phyloP scores from a whole-genome alignment of 2,329 filamentous ascomycete species.

The Botrytis porri region DNA sequence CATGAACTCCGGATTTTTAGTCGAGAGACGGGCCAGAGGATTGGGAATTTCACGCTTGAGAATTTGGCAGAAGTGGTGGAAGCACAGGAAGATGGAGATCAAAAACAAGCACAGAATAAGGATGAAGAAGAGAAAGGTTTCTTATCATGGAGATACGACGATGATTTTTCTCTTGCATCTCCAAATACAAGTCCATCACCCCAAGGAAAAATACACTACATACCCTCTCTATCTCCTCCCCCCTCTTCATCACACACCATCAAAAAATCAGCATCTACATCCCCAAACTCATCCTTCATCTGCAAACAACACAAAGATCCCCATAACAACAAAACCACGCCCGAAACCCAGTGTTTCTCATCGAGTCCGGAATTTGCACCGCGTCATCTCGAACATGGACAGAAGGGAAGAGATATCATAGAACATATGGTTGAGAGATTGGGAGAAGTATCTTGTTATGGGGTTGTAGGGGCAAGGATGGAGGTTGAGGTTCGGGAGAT shows the following conservation, averaged over 20 bases:
- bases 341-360: accelerated
- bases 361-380: not conserved
- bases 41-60: not conserved
- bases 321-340: accelerated
- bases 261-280: not conserved
- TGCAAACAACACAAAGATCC: accelerated
- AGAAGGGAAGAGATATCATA: not conserved
- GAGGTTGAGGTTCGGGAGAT: not conserved
- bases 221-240: too few species aligned
- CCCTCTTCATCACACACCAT: not conserved
- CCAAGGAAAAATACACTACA: not conserved
- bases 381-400: not conserved
- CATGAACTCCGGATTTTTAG: not conserved
- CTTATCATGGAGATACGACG: not conserved
- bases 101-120: not conserved
- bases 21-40: not conserved
- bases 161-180: not conserved
- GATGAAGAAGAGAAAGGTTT: not conserved
- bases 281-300: not conserved
- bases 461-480: not conserved
- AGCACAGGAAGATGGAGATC: not conserved
- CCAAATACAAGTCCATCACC: not conserved
- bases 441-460: not conserved
- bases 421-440: not conserved
- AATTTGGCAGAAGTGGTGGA: not conserved